A percentile compares a stretch with the other conserved stretches of the same genome.
Evolutionary conservation across 1,139 yeast genomes (phyloP).

Genomic region (Candida tetrigidarum): DNA sequence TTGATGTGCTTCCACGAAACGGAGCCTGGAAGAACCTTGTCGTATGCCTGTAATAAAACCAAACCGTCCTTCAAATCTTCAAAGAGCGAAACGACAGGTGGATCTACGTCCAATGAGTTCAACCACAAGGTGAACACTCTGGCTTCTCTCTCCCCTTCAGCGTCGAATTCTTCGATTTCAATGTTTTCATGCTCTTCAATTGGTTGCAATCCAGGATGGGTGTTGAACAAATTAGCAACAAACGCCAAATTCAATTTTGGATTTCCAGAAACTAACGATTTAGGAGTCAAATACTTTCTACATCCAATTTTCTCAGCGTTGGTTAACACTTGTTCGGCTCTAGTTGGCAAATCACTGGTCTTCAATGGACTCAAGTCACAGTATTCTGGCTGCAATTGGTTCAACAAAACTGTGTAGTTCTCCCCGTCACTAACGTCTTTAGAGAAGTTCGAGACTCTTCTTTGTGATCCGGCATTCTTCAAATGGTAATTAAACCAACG

Average conservation of each 20-base stretch:
- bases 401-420: conserved; percentile 84
- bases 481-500: conserved; percentile 98
- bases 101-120: conserved; percentile 94
- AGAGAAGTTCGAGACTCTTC: conserved; percentile 85
- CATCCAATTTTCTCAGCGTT: conserved; percentile 93
- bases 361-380: conserved; percentile 86
- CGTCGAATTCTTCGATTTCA: conserved; percentile 94
- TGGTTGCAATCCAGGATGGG: conserved; percentile 96
- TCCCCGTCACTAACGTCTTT: conserved; percentile 94
- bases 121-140: conserved; percentile 98
- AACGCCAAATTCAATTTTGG: conserved; percentile 96
- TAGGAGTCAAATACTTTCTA: conserved; percentile 94
- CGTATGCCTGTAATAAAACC: conserved; percentile 87
- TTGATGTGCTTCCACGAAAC: conserved; percentile 83
- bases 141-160: conserved; percentile 99
- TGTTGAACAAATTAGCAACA: conserved; percentile 95
- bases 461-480: conserved; percentile 89
- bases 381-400: conserved; percentile 83
- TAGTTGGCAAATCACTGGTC: conserved; percentile 66
- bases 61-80: conserved; percentile 97
- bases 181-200: conserved; percentile 89
- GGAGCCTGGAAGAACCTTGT: conserved; percentile 93
- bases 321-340: conserved; percentile 85
- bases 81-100: conserved; percentile 87
- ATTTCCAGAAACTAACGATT: conserved; percentile 91